Conservation (phyloP, 2,329 filamentous ascomycete species). For the Cladophialophora chaetospira region DNA sequence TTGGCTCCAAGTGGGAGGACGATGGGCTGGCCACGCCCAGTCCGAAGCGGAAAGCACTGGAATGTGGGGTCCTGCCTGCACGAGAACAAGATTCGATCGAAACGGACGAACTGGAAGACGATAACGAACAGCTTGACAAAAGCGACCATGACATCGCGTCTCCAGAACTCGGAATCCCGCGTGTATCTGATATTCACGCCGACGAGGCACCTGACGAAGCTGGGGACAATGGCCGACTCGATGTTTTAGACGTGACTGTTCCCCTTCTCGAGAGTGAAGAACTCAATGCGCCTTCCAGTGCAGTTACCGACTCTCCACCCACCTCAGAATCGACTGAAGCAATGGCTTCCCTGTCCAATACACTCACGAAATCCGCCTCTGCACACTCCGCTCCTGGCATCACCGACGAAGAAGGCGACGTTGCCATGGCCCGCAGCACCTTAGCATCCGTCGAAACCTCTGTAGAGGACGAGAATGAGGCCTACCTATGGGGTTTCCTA, state of each 20-base stretch:
- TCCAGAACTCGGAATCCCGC: not conserved
- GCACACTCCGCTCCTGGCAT: not conserved
- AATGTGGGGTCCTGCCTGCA: conserved; percentile 3
- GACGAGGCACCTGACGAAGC: not conserved
- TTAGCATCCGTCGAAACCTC: not conserved
- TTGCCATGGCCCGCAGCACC: not conserved
- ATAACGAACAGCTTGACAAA: not conserved
- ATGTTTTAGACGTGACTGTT: conserved; percentile 10
- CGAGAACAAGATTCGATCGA: not conserved
- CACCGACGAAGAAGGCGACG: not conserved
- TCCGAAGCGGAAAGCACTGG: conserved; percentile 22
- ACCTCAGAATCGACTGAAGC: not conserved
- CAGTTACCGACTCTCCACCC: not conserved
- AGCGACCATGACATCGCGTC: not conserved
- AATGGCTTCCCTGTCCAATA: not conserved
- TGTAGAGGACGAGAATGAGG: conserved; percentile 31
- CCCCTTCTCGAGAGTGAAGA: not conserved
- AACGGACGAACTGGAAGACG: not conserved
- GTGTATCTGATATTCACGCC: not conserved
- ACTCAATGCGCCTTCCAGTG: not conserved
- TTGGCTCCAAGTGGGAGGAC: conserved; percentile 25
- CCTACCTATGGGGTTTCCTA: conserved; percentile 32
- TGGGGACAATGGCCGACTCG: not conserved
- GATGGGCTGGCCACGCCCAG: conserved; percentile 13
- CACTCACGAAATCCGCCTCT: not conserved